A percentile compares a stretch with the other conserved stretches of the same genome.
Evolutionary conservation across 352 stramenopile species (phyloP).

Genomic region (Phytophthora foliorum): DNA sequence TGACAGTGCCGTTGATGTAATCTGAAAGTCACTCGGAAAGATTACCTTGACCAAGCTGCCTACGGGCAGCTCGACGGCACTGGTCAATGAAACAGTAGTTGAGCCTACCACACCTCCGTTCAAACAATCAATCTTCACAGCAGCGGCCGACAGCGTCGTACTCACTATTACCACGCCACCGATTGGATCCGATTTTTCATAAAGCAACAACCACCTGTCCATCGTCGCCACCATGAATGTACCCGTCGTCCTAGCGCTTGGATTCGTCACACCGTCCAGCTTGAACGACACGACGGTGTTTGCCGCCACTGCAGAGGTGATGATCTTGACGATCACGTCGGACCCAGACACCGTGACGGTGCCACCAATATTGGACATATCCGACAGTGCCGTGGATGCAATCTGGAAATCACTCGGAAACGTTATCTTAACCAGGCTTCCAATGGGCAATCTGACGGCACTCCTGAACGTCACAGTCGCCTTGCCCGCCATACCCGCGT

Average conservation of each 20-base stretch:
- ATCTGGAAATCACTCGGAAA: constrained; percentile 42
- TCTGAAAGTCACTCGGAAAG: constrained; percentile 49
- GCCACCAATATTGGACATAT: constrained; percentile 28
- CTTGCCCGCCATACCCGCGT: constrained; percentile 28
- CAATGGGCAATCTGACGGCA: constrained; percentile 34
- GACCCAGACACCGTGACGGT: no score
- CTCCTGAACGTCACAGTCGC: constrained; percentile 43
- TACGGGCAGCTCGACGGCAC: constrained; percentile 40
- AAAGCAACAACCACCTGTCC: constrained; percentile 21
- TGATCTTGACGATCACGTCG: not conserved
- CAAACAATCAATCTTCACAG: constrained; percentile 38
- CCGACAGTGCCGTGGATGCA: constrained; percentile 15
- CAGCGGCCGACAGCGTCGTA: constrained; percentile 17
- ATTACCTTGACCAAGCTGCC: constrained; percentile 46
- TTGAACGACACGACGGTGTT: constrained; percentile 42
- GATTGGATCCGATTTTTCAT: not conserved
- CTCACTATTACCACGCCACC: constrained; percentile 22
- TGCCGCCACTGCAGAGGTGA: constrained; percentile 22
- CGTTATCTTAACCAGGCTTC: constrained; percentile 34
- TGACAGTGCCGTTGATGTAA: constrained; percentile 33
- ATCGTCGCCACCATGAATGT: constrained; percentile 41
- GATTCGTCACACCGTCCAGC: constrained; percentile 52
- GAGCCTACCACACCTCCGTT: constrained; percentile 39
- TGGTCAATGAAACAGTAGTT: constrained; percentile 51
- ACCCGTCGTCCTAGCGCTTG: constrained; percentile 37